phyloP scores from a whole-genome alignment of 192 early-diverging fungal species.

The Backusella parvicylindrica region DNA sequence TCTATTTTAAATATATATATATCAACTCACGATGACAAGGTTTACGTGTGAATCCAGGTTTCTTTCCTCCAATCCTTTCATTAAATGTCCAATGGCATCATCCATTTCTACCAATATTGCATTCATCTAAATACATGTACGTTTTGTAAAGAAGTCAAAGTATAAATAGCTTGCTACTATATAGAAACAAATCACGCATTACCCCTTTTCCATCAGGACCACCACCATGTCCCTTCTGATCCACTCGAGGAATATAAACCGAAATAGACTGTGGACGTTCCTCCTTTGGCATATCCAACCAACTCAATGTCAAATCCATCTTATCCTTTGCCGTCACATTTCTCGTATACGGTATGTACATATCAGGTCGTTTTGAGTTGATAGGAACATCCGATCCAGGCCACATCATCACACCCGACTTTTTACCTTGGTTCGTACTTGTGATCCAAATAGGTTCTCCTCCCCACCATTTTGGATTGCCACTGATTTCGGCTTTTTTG shows the following conservation, averaged over 20 bases:
- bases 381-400: slow-evolving; percentile 69
- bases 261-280: slow-evolving; percentile 72
- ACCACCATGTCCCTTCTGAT: slow-evolving; percentile 68
- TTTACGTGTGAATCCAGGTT: slow-evolving; percentile 64
- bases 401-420: slow-evolving; percentile 85
- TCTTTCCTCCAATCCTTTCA: slow-evolving; percentile 51
- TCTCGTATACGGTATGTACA: slow-evolving; percentile 53
- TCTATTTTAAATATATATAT: slow-evolving; percentile 20
- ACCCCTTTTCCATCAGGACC: slow-evolving; percentile 67
- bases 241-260: slow-evolving; percentile 80
- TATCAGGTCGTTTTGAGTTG: slow-evolving; percentile 55
- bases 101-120: slow-evolving; percentile 51
- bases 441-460: slow-evolving; percentile 94
- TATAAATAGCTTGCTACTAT: too few species aligned
- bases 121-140: slow-evolving; percentile 48
- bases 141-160: slow-evolving; percentile 1
- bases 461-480: slow-evolving; percentile 80
- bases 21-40: slow-evolving; percentile 38
- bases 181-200: slow-evolving; percentile 29
- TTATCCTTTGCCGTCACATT: slow-evolving; percentile 47
- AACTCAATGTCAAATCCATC: slow-evolving; percentile 58
- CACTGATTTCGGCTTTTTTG: slow-evolving; percentile 57
- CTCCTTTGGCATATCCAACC: slow-evolving; percentile 74
- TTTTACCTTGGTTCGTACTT: slow-evolving; percentile 64
- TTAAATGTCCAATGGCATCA: slow-evolving; percentile 54